Base-by-base conservation (phyloP, 1,284 basidiomycete genomes). In the Cutaneotrichosporon sp. region DNA sequence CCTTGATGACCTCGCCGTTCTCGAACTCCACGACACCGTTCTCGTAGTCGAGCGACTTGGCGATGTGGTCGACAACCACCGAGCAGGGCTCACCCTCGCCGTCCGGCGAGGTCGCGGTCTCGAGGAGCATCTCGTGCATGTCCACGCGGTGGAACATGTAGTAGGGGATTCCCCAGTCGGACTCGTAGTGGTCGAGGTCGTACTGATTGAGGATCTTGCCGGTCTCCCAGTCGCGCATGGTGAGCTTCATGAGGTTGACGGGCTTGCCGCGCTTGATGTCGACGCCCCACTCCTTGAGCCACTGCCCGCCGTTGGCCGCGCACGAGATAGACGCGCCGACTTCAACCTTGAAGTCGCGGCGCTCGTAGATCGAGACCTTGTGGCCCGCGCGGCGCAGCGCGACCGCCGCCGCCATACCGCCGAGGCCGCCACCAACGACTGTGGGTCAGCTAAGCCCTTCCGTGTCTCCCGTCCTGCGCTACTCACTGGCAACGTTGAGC, bases 81-180 rank as follows among this genome's bases (percentile, higher is more conserved):
- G 42, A 52, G 16, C 58, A 64, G 0, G 72, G 71, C 46, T 68
- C 66, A 7, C 74, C 78, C n/a, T 67, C 62, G 20, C 77, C 78
- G 2, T 77, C 66, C 0, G 63, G 51, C 2, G 62, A 61, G 6
- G 68, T 65, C 22, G 78, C 77, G 20, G 67, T 65, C 46, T 75
- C 67, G 58, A 80, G 67, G 10, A 76, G 60, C 68, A 75, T 73
- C 24, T 55, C 52, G 69, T 75, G 78, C 74, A 80, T 77, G 62
- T 80, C 78, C 51, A 76, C 72, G 56, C 78, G 69, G 64, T 80
- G 77, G 70, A 68, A 71, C 69, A 71, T 71, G 64, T 67, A 69
- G 67, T 69, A 75, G 52, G 71, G 70, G 31, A 68, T 66, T 18
- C 73, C 73, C 75, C 75, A 76, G 33, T 67, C 69, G 36, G 66